A percentile compares a stretch with the other conserved stretches of the same genome.
Conservation (phyloP, 371 early-diverging fungal genomes). For the Actinomucor elegans region DNA sequence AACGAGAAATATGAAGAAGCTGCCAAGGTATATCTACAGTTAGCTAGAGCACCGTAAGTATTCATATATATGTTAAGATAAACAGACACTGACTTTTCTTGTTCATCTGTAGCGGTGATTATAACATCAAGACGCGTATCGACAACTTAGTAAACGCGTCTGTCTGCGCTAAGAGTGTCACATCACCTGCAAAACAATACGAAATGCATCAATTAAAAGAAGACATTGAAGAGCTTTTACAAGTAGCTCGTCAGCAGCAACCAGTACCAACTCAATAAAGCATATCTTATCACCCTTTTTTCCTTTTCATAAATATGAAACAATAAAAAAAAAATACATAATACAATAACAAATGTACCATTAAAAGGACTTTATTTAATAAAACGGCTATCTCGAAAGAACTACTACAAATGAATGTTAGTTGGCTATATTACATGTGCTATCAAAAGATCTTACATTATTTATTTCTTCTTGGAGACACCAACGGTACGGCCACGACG, state of each 20-base stretch:
- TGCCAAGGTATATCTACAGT: conserved; percentile 13
- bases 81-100: neutral
- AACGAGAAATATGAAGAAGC: conserved; percentile 34
- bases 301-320: neutral
- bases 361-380: neutral
- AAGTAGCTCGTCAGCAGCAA: neutral
- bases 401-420: neutral
- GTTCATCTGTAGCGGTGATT: neutral
- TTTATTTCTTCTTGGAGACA: conserved; percentile 96
- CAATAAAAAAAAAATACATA: neutral
- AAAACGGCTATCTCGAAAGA: neutral
- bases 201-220: conserved; percentile 16
- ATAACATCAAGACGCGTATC: conserved; percentile 1
- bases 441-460: neutral
- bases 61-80: neutral
- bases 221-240: conserved; percentile 2
- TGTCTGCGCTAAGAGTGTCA: conserved; percentile 17
- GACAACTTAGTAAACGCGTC: conserved; percentile 12
- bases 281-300: no score
- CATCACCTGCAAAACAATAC: conserved; percentile 20
- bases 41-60: conserved; percentile 28
- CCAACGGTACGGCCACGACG: conserved; percentile 97
- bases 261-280: neutral
- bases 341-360: neutral
- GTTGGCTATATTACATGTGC: neutral